phyloP scores from a whole-genome alignment of 257 asterid genomes.

The Oldenlandia corymbosa region DNA sequence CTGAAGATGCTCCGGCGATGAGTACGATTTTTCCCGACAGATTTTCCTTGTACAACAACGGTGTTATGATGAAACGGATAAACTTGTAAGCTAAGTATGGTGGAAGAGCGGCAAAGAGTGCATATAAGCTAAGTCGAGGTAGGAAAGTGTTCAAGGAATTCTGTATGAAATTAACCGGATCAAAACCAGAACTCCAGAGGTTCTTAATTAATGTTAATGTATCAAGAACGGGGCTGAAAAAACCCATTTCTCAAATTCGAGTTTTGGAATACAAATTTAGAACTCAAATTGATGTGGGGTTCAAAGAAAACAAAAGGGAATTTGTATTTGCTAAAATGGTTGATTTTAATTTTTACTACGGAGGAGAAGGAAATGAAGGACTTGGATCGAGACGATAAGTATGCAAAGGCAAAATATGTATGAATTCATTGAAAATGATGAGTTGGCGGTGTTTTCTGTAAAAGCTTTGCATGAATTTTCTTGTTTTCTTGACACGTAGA shows the following conservation, averaged over 20 bases:
- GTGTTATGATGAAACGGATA: slow-evolving; percentile 24
- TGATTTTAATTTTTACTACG: no score
- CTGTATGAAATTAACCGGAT: slow-evolving; percentile 35
- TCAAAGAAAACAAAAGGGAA: no score
- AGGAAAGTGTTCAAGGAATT: slow-evolving; percentile 33
- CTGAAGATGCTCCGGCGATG: slow-evolving; percentile 75
- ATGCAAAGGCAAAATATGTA: no score
- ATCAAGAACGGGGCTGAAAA: neutral
- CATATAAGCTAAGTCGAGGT: slow-evolving; percentile 32
- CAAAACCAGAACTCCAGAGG: slow-evolving; percentile 3
- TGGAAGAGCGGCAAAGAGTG: slow-evolving; percentile 32
- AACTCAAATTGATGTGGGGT: no score
- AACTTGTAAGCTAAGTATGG: slow-evolving; percentile 36
- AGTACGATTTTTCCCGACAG: slow-evolving; percentile 57
- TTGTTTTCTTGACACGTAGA: no score
- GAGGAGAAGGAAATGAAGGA: no score
- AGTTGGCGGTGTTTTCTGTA: no score
- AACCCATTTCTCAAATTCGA: neutral
- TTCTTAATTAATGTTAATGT: neutral
- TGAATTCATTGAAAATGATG: no score
- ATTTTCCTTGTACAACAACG: slow-evolving; percentile 37
- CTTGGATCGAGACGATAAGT: neutral
- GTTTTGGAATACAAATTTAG: no score
- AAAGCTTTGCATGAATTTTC: no score
- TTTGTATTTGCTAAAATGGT: no score